phyloP scores from a whole-genome alignment of 2,329 filamentous ascomycete genomes.

The Ceratocystis cacaofunesta region DNA sequence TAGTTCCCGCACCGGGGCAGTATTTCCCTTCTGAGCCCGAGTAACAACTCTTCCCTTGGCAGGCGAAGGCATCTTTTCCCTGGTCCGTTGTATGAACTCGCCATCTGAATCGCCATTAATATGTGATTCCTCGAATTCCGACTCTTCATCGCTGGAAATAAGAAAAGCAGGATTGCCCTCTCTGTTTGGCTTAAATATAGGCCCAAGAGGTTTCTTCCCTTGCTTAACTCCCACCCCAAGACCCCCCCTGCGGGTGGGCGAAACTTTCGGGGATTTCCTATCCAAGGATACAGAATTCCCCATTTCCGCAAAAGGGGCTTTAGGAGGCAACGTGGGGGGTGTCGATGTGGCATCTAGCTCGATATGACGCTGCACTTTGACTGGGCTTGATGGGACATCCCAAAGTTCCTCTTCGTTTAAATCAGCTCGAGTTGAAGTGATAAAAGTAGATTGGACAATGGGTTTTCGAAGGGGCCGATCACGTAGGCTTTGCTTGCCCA shows the following conservation, averaged over 20 bases:
- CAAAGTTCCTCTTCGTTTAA: background rate
- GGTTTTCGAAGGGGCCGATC: background rate
- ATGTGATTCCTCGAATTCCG: background rate
- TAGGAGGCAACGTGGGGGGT: background rate
- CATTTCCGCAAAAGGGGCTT: background rate
- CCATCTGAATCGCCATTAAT: constrained; percentile 2
- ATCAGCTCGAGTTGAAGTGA: background rate
- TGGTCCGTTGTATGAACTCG: background rate
- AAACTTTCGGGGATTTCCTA: background rate
- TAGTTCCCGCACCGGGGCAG: background rate
- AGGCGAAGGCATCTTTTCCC: background rate
- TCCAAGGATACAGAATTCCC: background rate
- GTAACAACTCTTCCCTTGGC: background rate
- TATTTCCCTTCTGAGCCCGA: background rate
- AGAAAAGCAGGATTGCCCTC: background rate
- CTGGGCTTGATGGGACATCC: constrained; percentile 4
- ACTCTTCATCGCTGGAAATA: constrained; percentile 11
- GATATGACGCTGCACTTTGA: background rate
- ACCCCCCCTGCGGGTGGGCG: background rate
- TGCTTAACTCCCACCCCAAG: background rate
- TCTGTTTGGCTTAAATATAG: background rate
- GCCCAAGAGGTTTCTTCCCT: background rate
- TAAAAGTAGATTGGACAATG: background rate
- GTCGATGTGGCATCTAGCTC: background rate
- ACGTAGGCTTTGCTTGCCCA: background rate